Evolutionary conservation across 2,329 filamentous ascomycete species (phyloP), one percentile per base, ranked within the genome.

Genomic region (Exophiala sp.): DNA sequence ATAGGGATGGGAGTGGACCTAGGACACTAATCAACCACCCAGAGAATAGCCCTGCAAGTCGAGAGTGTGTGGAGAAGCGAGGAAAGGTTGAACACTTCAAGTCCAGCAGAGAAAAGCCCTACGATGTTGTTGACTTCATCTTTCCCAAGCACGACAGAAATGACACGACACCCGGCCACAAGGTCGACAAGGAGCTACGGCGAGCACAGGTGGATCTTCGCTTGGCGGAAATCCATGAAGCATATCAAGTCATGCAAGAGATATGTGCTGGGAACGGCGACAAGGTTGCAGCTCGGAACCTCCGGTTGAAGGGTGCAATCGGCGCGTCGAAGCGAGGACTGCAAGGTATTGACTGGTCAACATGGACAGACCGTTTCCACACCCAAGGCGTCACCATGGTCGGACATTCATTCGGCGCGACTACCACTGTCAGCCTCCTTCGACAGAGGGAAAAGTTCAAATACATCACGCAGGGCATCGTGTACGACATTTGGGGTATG

Each of bases 371-470:
- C 2, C 71, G 80, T 2, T 78, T 87, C 55, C 75, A 81, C 50
- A 68, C 81, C 3, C 69, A 78, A 24, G 75, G 81, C 45, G 78
- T 85, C 14, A 87, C 83, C 1, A 75, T 81, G 54, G 79, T 85
- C 61, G 84, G 84, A 0, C 84, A 88, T 64, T 85, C 81, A 1
- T 87, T 88, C 60, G 84, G 84, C 14, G 84, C 82, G 2, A 84
- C 84, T 7, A 86, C 84, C 1, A 76, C 80, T 0, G 76, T 84
- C 1, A 82, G 87, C 62, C 74, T 84, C 4, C 72, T 85, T 33
- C 73, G 85, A 16, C 73, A 80, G 47, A 67, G 72, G 21, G 73
- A 81, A 18, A 72, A 76, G 9, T 83, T 85, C 55, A 62, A 71
- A 7, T 85, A 80, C 67, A 71, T 87, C 18, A 75, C 79, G 3